A percentile compares a stretch with the other conserved stretches of the same genome.
Evolutionary conservation across 768 basidiomycete genomes (phyloP).

Genomic region (Chalciporus pseudorubinellus): DNA sequence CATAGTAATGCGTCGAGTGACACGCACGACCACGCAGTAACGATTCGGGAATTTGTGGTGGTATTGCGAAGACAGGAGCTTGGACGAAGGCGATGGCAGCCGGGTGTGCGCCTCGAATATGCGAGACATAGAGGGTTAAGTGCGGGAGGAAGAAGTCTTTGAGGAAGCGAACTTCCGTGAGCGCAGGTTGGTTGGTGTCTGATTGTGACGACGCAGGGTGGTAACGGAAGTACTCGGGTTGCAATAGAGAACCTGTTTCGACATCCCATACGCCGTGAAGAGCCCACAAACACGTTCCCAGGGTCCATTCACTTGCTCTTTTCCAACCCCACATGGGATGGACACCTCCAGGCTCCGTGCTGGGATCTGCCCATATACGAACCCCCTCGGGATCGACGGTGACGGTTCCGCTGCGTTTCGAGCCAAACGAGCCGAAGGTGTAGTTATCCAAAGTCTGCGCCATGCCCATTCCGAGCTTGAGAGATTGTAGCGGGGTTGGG

Average conservation of each 20-base stretch:
- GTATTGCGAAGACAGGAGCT: slow-evolving; percentile 84
- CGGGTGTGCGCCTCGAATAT: slow-evolving; percentile 68
- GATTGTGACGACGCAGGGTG: slow-evolving; percentile 28
- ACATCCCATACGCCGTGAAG: slow-evolving; percentile 88
- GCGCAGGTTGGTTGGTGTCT: neutral
- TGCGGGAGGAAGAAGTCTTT: slow-evolving; percentile 80
- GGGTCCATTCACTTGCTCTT: slow-evolving; percentile 65
- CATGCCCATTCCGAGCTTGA: slow-evolving; percentile 87
- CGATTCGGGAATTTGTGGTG: slow-evolving; percentile 59
- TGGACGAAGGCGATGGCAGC: slow-evolving; percentile 88
- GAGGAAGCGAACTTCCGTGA: slow-evolving; percentile 60
- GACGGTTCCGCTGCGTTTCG: slow-evolving; percentile 66
- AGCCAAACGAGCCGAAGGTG: slow-evolving; percentile 78
- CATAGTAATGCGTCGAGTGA: slow-evolving; percentile 89
- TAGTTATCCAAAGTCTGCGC: slow-evolving; percentile 80
- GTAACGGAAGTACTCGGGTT: slow-evolving; percentile 73
- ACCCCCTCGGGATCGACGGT: slow-evolving; percentile 82
- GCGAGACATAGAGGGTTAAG: slow-evolving; percentile 50
- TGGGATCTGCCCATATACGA: slow-evolving; percentile 72
- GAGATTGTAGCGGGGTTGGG: slow-evolving; percentile 80
- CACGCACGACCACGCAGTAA: slow-evolving; percentile 63
- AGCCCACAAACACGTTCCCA: slow-evolving; percentile 86
- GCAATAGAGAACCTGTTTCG: slow-evolving; percentile 60
- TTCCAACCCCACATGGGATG: slow-evolving; percentile 82
- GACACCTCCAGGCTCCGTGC: slow-evolving; percentile 47